Base-by-base conservation (phyloP, 176 grass and related monocot genomes). In the Thinopyrum elongatum region DNA sequence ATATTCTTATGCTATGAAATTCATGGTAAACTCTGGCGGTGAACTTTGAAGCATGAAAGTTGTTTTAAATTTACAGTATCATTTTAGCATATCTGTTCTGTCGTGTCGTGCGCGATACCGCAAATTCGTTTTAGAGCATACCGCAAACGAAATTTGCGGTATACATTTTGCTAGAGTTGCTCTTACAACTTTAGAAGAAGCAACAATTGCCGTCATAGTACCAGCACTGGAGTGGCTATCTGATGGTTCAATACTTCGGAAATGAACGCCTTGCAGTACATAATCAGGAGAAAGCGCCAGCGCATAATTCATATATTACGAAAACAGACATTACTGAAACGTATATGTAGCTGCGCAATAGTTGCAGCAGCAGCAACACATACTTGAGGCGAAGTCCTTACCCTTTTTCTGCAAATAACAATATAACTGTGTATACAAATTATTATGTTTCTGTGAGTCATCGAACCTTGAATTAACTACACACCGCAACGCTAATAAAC, bases 401-500 rank as follows among this genome's bases (percentile, higher is more conserved):
- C 21, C 55, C 21, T 28, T 70, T 64, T 82, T 57, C 1, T 75
- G 25, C 44, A 74, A 86, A 66, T 83, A 75, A 19, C 76, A 63
- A 61, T 61, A 81, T 74, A 66, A 74, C 28, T 33, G 70, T 82
- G 39, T 78, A 70, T 78, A 90, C 53, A 86, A 35, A 87, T 71
- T 78, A 82, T 76, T 71, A 78, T 76, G 61, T 67, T 33, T 64
- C n/a, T 72, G 74, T 58, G 77, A 39, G 39, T 61, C 21, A 16
- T 10, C 27, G 30, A 72, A 86, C 82, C 70, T 6, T 67, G 49
- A 27, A 58, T 51, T 51, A 82, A 57, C 31, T 87, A 75, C 39
- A 81, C 90, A 88, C 86, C 86, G 17, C 90, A 85, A 91, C 41
- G 90, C 86, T 85, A 81, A 88, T 84, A 91, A 88, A 57, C 70